A percentile compares a stretch with the other conserved stretches of the same genome.
Conservation (phyloP, 2,329 filamentous ascomycete genomes). For the Diaporthe vaccinii region DNA sequence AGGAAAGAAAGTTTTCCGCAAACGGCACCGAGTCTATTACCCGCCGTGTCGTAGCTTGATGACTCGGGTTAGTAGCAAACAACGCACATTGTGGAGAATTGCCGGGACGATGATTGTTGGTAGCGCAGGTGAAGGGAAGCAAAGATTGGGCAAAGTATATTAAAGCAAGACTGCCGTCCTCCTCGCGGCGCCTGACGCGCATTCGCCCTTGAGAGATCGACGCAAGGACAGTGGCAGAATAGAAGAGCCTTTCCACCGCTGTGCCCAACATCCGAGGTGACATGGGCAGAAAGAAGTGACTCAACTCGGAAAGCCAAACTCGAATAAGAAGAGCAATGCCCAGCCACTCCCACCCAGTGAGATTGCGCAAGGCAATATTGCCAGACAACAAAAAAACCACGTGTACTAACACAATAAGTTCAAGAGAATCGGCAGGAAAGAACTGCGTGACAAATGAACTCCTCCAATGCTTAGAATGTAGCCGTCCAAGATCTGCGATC, state of each 20-base stretch:
- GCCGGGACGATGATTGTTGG: no score
- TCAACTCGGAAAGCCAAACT: neutral
- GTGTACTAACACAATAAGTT: constrained; percentile 34
- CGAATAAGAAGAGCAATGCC: constrained; percentile 1
- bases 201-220: constrained; percentile 2
- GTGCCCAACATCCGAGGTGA: constrained; percentile 5
- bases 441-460: constrained; percentile 41
- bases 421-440: constrained; percentile 37
- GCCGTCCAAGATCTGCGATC: constrained; percentile 22
- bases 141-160: constrained; percentile 30
- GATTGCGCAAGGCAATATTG: constrained; percentile 32
- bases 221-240: constrained; percentile 21
- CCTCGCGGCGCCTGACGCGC: constrained; percentile 20
- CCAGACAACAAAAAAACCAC: constrained; percentile 34
- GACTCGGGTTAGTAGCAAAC: neutral
- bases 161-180: constrained; percentile 36
- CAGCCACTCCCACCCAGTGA: constrained; percentile 33
- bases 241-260: neutral
- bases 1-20: no score
- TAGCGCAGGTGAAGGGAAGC: neutral
- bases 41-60: neutral
- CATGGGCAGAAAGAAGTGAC: constrained; percentile 13
- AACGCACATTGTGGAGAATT: neutral
- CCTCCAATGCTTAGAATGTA: constrained; percentile 42
- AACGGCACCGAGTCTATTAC: neutral